phyloP scores from a whole-genome alignment of 768 basidiomycete genomes.

The Kwoniella dejecticola region DNA sequence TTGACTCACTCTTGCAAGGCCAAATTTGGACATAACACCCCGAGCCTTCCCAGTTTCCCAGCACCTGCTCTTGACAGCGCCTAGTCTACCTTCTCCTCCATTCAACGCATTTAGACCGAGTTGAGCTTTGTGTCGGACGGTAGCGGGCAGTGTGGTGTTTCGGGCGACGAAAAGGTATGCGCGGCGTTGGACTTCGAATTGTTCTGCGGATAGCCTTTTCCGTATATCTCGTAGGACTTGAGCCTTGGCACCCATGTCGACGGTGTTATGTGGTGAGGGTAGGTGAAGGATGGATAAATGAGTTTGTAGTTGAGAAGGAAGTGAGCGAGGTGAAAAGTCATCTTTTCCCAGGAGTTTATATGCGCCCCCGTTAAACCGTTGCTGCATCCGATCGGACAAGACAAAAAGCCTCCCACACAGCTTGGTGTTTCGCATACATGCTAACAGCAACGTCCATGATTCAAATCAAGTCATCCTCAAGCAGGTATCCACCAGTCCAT shows the following conservation, averaged over 20 bases:
- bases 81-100: slow-evolving; percentile 73
- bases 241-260: slow-evolving; percentile 25
- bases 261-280: neutral
- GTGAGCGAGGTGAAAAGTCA: too few relatives aligned
- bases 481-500: too few relatives aligned
- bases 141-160: slow-evolving; percentile 82
- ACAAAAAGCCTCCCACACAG: too few relatives aligned
- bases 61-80: slow-evolving; percentile 86
- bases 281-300: too few relatives aligned
- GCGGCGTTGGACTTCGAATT: slow-evolving; percentile 76
- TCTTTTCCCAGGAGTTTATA: too few relatives aligned
- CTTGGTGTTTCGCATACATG: too few relatives aligned
- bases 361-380: too few relatives aligned
- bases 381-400: too few relatives aligned
- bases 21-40: slow-evolving; percentile 86
- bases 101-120: slow-evolving; percentile 87
- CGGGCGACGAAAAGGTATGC: slow-evolving; percentile 93
- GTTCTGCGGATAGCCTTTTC: slow-evolving; percentile 42
- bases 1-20: slow-evolving; percentile 69
- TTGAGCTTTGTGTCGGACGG: slow-evolving; percentile 90
- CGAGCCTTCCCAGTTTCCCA: slow-evolving; percentile 79
- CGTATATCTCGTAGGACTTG: slow-evolving; percentile 48
- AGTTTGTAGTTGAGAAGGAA: too few relatives aligned
- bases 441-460: too few relatives aligned
- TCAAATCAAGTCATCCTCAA: too few relatives aligned